Base-by-base conservation (phyloP, 306 rosid genomes). In the Cucurbita argyrosperma region DNA sequence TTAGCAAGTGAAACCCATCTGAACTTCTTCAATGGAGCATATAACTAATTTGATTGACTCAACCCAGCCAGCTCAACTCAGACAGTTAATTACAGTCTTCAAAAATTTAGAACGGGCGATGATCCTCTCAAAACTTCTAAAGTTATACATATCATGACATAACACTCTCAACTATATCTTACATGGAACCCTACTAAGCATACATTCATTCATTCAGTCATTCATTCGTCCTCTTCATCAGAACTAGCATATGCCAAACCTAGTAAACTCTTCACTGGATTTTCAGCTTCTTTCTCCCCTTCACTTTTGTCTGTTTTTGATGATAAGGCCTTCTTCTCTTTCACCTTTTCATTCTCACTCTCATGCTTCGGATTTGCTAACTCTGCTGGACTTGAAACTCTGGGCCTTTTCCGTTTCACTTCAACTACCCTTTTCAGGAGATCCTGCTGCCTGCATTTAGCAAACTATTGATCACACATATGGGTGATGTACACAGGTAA, bases 231-330 rank as follows among this genome's bases (percentile, higher is more conserved):
- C 19, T 86, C 92, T 53, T 92, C 98, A 35, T 90, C 98, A 37
- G 98, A 94, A 79, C 94, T 85, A 76, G 87, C 86, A 78, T 93
- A 93, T 50, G 92, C 88, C 78, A 93, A 76, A 43, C 98, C 97
- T 43, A 93, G 83, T 75, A 90, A 83, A 71, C 98, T 84, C 55
- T 83, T 86, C 43, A 79, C 88, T 63, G 88, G 65, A 78, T 80
- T 85, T 67, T 86, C 85, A 42, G 16, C 74, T 79, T 52, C 80
- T 9, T 45, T 39, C 76, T 80, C 79, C 18, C 50, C 81, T 55
- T 88, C 84, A 40, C 51, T 74, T 69, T 82, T 84, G 35, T 57
- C 61, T 16, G 78, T 77, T 50, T 54, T 77, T 0, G 77, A 59
- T 21, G 77, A 55, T 21, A 74, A 35, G 12, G 80, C 39, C 19